Percentiles rank a stretch among this genome's conserved stretches.
Evolutionary conservation across 2,329 filamentous ascomycete species (phyloP).

Genomic region (Leptographium radiaticola): DNA sequence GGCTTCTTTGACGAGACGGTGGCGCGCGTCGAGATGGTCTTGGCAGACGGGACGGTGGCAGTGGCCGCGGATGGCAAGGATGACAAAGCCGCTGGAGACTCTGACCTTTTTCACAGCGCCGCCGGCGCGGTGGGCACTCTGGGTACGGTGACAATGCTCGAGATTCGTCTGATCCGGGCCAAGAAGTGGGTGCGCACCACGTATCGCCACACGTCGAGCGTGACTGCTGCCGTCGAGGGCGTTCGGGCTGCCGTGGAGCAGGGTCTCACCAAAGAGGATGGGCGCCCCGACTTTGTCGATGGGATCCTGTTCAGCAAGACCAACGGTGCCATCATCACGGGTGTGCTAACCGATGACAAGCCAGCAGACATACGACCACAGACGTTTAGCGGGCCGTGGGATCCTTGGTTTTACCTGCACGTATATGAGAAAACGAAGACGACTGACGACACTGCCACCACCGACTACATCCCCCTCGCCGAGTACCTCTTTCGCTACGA

Average conservation of each 20-base stretch:
- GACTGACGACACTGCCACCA: conserved; percentile 25
- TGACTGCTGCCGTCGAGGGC: conserved; percentile 31
- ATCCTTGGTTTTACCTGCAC: conserved; percentile 69
- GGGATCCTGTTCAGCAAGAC: conserved; percentile 51
- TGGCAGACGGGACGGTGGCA: conserved; percentile 53
- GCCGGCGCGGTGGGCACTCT: conserved; percentile 55
- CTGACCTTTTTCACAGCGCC: conserved; percentile 50
- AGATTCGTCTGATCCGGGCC: conserved; percentile 48
- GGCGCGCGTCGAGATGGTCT: conserved; percentile 51
- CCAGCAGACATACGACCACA: conserved; percentile 28
- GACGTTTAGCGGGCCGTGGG: conserved; percentile 42
- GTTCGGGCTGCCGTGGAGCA: conserved; percentile 33
- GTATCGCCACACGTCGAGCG: conserved; percentile 40
- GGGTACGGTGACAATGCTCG: conserved; percentile 52
- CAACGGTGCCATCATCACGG: conserved; percentile 53
- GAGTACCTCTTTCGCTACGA: conserved; percentile 70
- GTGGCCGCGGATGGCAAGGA: conserved; percentile 20
- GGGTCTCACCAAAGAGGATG: not conserved
- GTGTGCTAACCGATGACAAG: conserved; percentile 42
- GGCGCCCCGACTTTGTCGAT: conserved; percentile 51
- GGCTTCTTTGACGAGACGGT: conserved; percentile 59
- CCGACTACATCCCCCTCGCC: conserved; percentile 48
- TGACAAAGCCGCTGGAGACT: conserved; percentile 18
- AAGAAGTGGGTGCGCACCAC: conserved; percentile 46
- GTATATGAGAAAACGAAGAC: conserved; percentile 19